Conservation (phyloP, 148 eudicot genomes). For the Rhododendron kiyosumense region DNA sequence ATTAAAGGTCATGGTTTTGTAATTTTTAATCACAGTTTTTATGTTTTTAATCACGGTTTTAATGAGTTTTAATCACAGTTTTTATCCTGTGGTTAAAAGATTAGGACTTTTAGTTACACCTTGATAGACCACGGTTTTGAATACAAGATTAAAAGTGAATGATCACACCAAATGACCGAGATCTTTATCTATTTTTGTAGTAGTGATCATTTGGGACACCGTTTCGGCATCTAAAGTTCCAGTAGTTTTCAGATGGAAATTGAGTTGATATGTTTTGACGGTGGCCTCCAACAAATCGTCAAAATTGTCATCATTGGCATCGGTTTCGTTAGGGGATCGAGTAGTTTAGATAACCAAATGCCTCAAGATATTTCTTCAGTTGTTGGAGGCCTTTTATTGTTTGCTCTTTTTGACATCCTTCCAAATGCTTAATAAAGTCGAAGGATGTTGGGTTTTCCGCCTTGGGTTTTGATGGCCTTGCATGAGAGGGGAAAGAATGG, state of each 20-base stretch:
- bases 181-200: too few relatives aligned
- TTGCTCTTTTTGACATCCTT: background rate
- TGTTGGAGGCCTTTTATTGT: constrained; percentile 11
- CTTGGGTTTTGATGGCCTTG: background rate
- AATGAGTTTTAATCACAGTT: too few relatives aligned
- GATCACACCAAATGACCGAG: too few relatives aligned
- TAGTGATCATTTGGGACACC: constrained; percentile 6
- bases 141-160: too few relatives aligned
- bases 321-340: background rate
- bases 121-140: too few relatives aligned
- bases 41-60: too few relatives aligned
- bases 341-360: background rate
- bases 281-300: constrained; percentile 21
- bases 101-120: too few relatives aligned
- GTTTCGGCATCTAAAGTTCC: constrained; percentile 18
- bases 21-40: too few relatives aligned
- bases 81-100: too few relatives aligned
- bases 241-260: constrained; percentile 15
- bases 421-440: constrained; percentile 17
- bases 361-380: constrained; percentile 16
- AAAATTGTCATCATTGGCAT: constrained; percentile 8
- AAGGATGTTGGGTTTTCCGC: background rate
- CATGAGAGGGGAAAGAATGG: background rate
- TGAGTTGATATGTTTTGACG: constrained; percentile 15
- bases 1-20: too few relatives aligned